Evolutionary conservation across 2,329 filamentous ascomycete species (phyloP).

Genomic region (Colletotrichum chlorophyti): DNA sequence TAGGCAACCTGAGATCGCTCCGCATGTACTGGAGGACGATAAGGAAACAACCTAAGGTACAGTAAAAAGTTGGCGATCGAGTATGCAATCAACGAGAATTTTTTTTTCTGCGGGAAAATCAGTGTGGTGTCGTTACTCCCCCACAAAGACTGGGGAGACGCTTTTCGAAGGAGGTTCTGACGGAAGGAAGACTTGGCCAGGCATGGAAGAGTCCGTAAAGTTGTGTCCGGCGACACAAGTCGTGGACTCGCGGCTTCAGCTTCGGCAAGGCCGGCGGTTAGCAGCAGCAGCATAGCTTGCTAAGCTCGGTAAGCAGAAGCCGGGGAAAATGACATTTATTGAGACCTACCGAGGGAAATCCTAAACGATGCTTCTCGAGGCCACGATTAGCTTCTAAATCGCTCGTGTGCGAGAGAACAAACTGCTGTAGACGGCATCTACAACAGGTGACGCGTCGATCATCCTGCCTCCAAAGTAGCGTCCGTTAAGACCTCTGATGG

Average conservation of each 20-base stretch:
- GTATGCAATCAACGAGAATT: neutral
- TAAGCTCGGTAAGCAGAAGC: neutral
- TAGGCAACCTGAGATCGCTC: conserved; percentile 19
- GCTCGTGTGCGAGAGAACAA: conserved; percentile 88
- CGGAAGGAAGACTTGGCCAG: conserved; percentile 1
- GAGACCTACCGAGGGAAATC: conserved; percentile 37
- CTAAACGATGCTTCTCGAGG: conserved; percentile 54
- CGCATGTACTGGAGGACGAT: conserved; percentile 16
- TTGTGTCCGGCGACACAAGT: too few species aligned
- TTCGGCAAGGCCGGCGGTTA: too few species aligned
- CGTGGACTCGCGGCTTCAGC: too few species aligned
- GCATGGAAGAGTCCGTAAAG: neutral
- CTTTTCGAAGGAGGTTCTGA: conserved; percentile 6
- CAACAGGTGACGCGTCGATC: conserved; percentile 94
- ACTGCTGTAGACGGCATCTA: conserved; percentile 98
- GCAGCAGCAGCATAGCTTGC: too few species aligned
- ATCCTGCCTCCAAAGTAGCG: conserved; percentile 92
- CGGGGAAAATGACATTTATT: neutral
- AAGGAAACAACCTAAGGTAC: conserved; percentile 31
- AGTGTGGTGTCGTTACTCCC: conserved; percentile 23
- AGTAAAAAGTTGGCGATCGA: conserved; percentile 22
- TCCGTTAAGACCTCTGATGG: conserved; percentile 96
- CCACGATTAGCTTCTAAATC: conserved; percentile 71
- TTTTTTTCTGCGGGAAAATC: conserved; percentile 27
- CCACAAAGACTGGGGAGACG: conserved; percentile 23